Evolutionary conservation across 192 early-diverging fungal genomes (phyloP), one percentile per base, ranked within the genome.

Genomic region (Entomortierella beljakovae): DNA sequence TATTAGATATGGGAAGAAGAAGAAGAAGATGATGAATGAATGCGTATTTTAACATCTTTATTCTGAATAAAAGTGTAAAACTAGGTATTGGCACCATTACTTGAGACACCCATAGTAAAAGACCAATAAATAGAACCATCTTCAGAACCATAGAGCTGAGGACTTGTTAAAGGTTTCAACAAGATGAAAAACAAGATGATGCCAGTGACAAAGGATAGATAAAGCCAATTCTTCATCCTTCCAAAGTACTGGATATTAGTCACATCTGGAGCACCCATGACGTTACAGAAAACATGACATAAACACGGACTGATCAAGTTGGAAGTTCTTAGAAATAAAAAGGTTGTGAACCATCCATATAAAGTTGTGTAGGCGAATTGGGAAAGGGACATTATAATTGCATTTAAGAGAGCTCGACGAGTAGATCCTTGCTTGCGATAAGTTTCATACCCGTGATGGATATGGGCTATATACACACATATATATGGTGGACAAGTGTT

Each of bases 331-430:
- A 92, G 26, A 49, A 93, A 86, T 32, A 91, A 28, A 62, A 84
- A 94, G 3, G 87, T 87, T 15, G 89, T 88, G 83, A 89, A 93
- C 91, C 91, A 94, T 18, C 94, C 94, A 82, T 94, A 95, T 6
- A 94, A 22, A 1, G 87, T 91, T 2, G 93, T 95, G 69, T 93
- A 95, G 0, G 51, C 33, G 26, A 94, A 88, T 62, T 94, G 93
- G 35, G 92, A 90, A 7, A 50, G 22, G 1, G 85, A 71, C 20
- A 48, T 68, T 4, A 82, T 16, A 15, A 83, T 31, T 18, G 85
- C 89, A 15, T 64, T 63, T 43, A 83, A 55, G 5, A 90, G 43
- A 0, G 88, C 86, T 2, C 48, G 50, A 2, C 28, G 40, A 2
- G 50, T 87, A 7, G 73, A 40, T 0, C 88, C 89, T 57, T 80